Evolutionary conservation across 768 basidiomycete species (phyloP).

Genomic region (Leucocoprinus birnbaumii): DNA sequence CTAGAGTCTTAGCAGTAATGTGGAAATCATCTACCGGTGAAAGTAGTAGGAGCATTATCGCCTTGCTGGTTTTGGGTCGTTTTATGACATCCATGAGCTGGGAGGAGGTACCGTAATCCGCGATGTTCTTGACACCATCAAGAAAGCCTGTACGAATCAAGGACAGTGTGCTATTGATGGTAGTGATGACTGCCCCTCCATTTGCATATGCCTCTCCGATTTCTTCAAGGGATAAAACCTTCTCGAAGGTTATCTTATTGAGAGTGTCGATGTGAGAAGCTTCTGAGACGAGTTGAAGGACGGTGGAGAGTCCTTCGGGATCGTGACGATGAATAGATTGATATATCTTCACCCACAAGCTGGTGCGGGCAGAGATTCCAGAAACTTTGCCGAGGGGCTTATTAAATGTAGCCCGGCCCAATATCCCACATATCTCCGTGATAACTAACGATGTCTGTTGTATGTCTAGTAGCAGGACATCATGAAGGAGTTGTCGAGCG

Average conservation of each 20-base stretch:
- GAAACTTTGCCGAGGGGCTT: conserved; percentile 23
- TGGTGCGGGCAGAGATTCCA: conserved; percentile 42
- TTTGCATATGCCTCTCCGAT: conserved; percentile 25
- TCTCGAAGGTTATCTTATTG: conserved; percentile 45
- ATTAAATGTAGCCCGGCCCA: conserved; percentile 21
- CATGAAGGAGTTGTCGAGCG: conserved; percentile 32
- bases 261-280: conserved; percentile 69
- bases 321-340: conserved; percentile 57
- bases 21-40: conserved; percentile 81
- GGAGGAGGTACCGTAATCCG: conserved; percentile 56
- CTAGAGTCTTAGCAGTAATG: conserved; percentile 71
- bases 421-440: conserved; percentile 26
- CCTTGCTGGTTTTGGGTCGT: conserved; percentile 51
- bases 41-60: conserved; percentile 67
- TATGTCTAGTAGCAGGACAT: conserved; percentile 29
- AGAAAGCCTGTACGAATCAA: conserved; percentile 62
- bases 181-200: conserved; percentile 35
- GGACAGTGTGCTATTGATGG: conserved; percentile 60
- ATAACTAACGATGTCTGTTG: conserved; percentile 26
- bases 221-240: conserved; percentile 8
- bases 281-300: conserved; percentile 57
- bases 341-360: conserved; percentile 71
- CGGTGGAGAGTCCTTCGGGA: conserved; percentile 48
- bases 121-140: conserved; percentile 58
- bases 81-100: conserved; percentile 53